Conservation (phyloP, 2,329 filamentous ascomycete genomes). For the Ophiostoma sp. region DNA sequence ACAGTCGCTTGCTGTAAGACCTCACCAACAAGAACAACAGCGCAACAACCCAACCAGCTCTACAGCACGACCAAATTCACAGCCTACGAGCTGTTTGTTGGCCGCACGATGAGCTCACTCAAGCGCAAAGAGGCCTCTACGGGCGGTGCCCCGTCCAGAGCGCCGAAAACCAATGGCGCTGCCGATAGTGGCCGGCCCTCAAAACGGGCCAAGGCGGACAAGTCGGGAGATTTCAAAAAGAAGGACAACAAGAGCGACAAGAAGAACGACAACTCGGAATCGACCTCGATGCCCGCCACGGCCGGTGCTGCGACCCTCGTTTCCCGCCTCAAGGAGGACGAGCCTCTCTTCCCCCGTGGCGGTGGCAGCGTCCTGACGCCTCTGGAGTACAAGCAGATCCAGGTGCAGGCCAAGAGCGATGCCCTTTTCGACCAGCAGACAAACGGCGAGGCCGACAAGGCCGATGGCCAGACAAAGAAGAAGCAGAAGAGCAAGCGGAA, state of each 20-base stretch:
- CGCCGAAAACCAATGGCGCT: slow-evolving; percentile 10
- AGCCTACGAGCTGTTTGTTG: slow-evolving; percentile 16
- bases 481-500: slow-evolving; percentile 55
- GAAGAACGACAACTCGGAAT: slow-evolving; percentile 14
- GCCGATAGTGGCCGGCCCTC: slow-evolving; percentile 25
- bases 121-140: slow-evolving; percentile 30
- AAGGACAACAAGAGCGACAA: slow-evolving; percentile 19
- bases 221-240: slow-evolving; percentile 18
- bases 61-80: slow-evolving; percentile 12
- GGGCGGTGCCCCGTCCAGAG: slow-evolving; percentile 17
- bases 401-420: slow-evolving; percentile 88
- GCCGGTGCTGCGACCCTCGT: slow-evolving; percentile 38
- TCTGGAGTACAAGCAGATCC: slow-evolving; percentile 93
- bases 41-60: slow-evolving; percentile 3
- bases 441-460: slow-evolving; percentile 49
- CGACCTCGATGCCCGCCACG: not conserved
- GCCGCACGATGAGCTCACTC: slow-evolving; percentile 29
- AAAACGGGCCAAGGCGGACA: slow-evolving; percentile 27
- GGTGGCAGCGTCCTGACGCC: slow-evolving; percentile 89
- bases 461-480: slow-evolving; percentile 50
- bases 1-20: slow-evolving; percentile 1
- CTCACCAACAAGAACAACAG: not conserved
- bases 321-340: slow-evolving; percentile 68
- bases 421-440: slow-evolving; percentile 83
- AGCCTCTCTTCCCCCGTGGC: slow-evolving; percentile 87